Evolutionary conservation across 495 filamentous ascomycete genomes (phyloP), one percentile per base, ranked within the genome.

Genomic region (Xylaria bambusicola): DNA sequence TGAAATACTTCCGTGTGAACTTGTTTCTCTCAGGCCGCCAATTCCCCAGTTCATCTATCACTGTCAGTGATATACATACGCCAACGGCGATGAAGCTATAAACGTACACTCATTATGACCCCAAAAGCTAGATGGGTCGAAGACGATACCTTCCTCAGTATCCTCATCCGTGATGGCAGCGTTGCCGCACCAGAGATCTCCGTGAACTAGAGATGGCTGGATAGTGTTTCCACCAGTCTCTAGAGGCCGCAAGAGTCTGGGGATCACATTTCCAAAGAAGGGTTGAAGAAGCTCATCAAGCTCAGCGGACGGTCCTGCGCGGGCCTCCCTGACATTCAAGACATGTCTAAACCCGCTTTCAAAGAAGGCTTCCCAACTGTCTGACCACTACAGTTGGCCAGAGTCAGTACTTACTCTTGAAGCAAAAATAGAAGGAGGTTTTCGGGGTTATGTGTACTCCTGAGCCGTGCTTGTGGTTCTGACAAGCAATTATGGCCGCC

Each of bases 321-420:
- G 15, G 18, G 60, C 15, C 61, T 70, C 60, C 1, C 64, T 54
- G 8, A 67, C 45, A 0, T 49, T 56, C 24, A 72, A 36, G 1
- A 67, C 48, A 49, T 67, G 69, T 12, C 61, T 53, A 31, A 66
- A 48, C 12, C 63, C 63, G n/a, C 61, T 57, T 44, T 58, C 46
- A 49, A 80, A 83, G 38, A 76, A 81, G 1, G 54, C 63, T 57
- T 77, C 74, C 82, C 80, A 84, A 56, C 73, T 78, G 24, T 73
- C 66, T 31, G 69, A 67, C 80, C 78, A 82, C n/a, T n/a, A n/a
- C n/a, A n/a, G n/a, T n/a, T n/a, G n/a, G n/a, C n/a, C n/a, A n/a
- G n/a, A n/a, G n/a, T n/a, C n/a, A n/a, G n/a, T n/a, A n/a, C n/a
- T n/a, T n/a, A n/a, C n/a, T n/a, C n/a, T n/a, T n/a, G n/a, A n/a